Evolutionary conservation across 371 early-diverging fungal species (phyloP).

Genomic region (Lichtheimia ornata): DNA sequence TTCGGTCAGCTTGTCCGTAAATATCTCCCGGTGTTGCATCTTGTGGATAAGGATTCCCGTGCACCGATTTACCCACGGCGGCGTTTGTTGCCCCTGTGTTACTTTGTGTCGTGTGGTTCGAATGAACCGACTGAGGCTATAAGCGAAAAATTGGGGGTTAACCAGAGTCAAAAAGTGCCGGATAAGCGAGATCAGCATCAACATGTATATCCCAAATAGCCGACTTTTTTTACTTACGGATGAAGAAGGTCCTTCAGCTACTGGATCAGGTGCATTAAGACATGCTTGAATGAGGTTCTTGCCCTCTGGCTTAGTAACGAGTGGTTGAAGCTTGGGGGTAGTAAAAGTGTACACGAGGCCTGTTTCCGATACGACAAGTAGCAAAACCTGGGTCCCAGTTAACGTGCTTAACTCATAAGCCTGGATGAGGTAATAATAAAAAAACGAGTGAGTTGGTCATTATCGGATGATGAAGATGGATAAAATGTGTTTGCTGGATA

Average conservation of each 20-base stretch:
- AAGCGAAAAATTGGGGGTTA: not conserved
- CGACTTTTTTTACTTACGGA: not conserved
- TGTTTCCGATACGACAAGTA: conserved; percentile 96
- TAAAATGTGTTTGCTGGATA: not conserved
- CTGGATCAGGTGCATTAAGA: conserved; percentile 81
- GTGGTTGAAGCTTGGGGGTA: conserved; percentile 94
- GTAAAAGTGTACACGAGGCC: conserved; percentile 99
- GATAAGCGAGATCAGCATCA: not conserved
- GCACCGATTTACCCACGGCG: conserved; percentile 21
- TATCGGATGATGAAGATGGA: too few species aligned
- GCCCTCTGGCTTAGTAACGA: conserved; percentile 94
- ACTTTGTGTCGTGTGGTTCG: conserved; percentile 16
- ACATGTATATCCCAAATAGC: not conserved
- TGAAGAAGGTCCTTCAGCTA: conserved; percentile 4
- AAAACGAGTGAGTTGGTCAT: not conserved
- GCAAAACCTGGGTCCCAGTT: conserved; percentile 96
- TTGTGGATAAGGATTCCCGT: conserved; percentile 16
- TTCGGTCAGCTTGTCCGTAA: conserved; percentile 11
- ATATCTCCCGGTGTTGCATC: conserved; percentile 9
- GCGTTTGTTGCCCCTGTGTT: conserved; percentile 18
- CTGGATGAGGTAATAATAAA: conserved; percentile 34
- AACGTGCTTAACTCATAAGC: conserved; percentile 97
- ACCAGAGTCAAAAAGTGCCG: not conserved
- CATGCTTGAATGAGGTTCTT: conserved; percentile 95
- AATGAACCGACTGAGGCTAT: conserved; percentile 16